Conservation (phyloP, 2,329 filamentous ascomycete species). For the Parascedosporium putredinis region DNA sequence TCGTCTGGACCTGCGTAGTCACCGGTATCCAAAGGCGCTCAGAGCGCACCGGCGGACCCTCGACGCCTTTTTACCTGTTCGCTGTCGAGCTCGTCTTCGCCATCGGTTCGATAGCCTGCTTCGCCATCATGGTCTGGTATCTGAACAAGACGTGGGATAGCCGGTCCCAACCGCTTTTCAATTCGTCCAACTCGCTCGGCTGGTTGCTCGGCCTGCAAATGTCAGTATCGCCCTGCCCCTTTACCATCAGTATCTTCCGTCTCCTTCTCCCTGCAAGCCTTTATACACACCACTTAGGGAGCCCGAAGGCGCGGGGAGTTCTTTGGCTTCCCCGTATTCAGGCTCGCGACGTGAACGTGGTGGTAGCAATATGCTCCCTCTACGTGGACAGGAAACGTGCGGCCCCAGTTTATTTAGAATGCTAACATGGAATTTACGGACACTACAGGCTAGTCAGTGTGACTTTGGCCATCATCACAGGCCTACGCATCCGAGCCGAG, state of each 20-base stretch:
- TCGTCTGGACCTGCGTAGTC: background rate
- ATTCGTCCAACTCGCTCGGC: background rate
- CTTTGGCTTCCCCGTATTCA: background rate
- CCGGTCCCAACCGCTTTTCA: background rate
- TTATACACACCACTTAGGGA: too few relatives aligned
- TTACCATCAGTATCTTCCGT: background rate
- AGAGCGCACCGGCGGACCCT: background rate
- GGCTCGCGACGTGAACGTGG: too few relatives aligned
- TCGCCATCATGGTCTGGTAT: conserved; percentile 4
- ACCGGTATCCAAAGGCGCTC: background rate
- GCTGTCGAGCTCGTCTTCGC: conserved; percentile 1
- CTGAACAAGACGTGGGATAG: background rate
- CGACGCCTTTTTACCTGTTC: background rate
- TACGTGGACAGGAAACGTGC: too few relatives aligned
- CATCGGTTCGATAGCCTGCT: conserved; percentile 1
- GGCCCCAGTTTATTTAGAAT: background rate
- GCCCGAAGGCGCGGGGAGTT: too few relatives aligned
- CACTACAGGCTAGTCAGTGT: background rate
- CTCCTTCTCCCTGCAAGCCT: too few relatives aligned
- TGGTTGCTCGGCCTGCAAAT: conserved; percentile 6
- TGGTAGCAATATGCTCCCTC: too few relatives aligned
- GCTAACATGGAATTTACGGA: background rate
- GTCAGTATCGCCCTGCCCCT: background rate
- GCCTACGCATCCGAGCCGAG: background rate
- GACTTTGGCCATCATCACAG: background rate